Evolutionary conservation across 495 filamentous ascomycete species (phyloP).

Genomic region (Hyaloscypha finlandica): DNA sequence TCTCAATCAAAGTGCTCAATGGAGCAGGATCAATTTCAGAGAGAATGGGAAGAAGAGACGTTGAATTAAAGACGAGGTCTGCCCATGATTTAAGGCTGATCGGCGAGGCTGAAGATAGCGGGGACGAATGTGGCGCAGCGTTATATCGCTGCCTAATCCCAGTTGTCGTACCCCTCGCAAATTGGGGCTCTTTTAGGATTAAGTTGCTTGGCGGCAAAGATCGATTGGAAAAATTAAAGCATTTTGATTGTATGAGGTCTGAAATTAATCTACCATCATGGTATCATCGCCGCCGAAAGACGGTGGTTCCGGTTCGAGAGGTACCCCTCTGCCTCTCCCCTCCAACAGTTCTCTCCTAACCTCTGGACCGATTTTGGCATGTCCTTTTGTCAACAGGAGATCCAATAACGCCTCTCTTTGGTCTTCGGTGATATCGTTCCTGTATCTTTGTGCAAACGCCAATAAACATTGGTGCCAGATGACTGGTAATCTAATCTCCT

Average conservation of each 20-base stretch:
- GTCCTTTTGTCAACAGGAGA: conserved; percentile 81
- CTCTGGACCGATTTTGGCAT: conserved; percentile 87
- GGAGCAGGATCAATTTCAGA: not conserved
- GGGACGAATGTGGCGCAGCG: conserved; percentile 10
- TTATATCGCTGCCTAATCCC: conserved; percentile 13
- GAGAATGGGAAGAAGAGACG: not conserved
- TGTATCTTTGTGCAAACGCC: conserved; percentile 90
- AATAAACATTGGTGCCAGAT: conserved; percentile 87
- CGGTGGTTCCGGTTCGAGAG: conserved; percentile 52
- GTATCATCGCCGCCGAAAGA: conserved; percentile 81
- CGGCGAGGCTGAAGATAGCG: conserved; percentile 7
- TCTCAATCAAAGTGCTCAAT: not conserved
- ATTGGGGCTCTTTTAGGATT: not conserved
- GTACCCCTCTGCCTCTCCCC: conserved; percentile 82
- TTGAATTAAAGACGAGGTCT: not conserved
- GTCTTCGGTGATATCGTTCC: conserved; percentile 90
- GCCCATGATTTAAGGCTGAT: not conserved
- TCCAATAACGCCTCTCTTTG: conserved; percentile 91
- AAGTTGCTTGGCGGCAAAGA: not conserved
- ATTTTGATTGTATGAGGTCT: not conserved
- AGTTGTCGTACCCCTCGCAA: conserved; percentile 1
- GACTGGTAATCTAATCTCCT: conserved; percentile 69
- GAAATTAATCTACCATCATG: conserved; percentile 64
- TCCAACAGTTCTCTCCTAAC: conserved; percentile 88
- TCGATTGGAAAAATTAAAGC: not conserved